Conservation (phyloP, 148 eudicot species). For the Tetragonia tetragonoides region DNA sequence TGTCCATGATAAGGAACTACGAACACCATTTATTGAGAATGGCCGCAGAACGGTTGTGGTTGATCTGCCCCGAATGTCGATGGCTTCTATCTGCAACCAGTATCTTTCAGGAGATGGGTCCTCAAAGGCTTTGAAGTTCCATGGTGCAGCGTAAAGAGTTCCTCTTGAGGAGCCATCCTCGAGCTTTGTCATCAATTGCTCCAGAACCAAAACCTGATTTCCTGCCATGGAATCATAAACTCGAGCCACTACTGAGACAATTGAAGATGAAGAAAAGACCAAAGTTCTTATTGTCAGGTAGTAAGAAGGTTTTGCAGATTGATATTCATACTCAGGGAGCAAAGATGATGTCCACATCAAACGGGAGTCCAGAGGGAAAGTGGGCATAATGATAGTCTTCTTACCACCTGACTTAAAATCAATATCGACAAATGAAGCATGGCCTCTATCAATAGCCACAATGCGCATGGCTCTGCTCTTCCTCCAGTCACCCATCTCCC, state of each 20-base stretch:
- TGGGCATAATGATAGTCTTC: constrained; percentile 61
- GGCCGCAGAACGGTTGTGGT: constrained; percentile 62
- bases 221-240: constrained; percentile 67
- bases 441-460: constrained; percentile 83
- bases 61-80: constrained; percentile 50
- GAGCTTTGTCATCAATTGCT: constrained; percentile 54
- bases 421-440: constrained; percentile 69
- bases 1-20: constrained; percentile 58
- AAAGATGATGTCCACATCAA: constrained; percentile 46
- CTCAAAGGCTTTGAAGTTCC: constrained; percentile 72
- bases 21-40: constrained; percentile 66
- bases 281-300: constrained; percentile 63
- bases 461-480: constrained; percentile 69
- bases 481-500: constrained; percentile 99
- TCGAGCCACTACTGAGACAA: constrained; percentile 68
- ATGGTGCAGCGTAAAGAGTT: constrained; percentile 52
- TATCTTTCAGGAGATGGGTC: constrained; percentile 73
- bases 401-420: constrained; percentile 52
- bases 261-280: constrained; percentile 65
- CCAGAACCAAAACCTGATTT: constrained; percentile 46
- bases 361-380: constrained; percentile 82
- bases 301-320: constrained; percentile 35
- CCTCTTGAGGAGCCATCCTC: constrained; percentile 41
- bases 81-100: constrained; percentile 81
- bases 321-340: constrained; percentile 36